A percentile compares a stretch with the other conserved stretches of the same genome.
These are phyloP conservation scores for Suhomyces faveliae DNA, from an alignment of 805 yeast species.

Conservation along the genomic window DNA sequence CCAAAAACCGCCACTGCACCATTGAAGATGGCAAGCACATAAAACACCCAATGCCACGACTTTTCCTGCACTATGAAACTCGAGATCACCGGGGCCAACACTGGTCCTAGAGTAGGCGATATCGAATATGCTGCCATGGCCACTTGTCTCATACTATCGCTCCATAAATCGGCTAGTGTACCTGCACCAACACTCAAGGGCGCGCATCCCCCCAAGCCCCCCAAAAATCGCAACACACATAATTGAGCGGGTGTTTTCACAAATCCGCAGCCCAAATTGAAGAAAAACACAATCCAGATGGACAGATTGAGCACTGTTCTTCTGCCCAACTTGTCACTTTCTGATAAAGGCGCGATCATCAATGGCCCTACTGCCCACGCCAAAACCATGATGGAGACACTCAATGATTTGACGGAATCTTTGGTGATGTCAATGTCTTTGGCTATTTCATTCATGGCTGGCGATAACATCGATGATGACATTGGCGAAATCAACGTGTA, in stretches of 20 bases:
- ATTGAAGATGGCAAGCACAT: conserved; percentile 34
- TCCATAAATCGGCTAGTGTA: conserved; percentile 36
- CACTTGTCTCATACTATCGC: conserved; percentile 29
- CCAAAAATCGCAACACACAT: conserved; percentile 32
- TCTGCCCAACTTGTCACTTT: conserved; percentile 36
- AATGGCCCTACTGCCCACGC: conserved; percentile 44
- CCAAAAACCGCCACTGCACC: conserved; percentile 33
- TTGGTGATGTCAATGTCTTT: conserved; percentile 29
- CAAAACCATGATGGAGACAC: conserved; percentile 36
- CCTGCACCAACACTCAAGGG: conserved; percentile 42
- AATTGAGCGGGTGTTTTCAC: conserved; percentile 33
- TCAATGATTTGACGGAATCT: conserved; percentile 25
- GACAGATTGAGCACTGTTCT: conserved; percentile 31
- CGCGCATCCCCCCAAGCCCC: conserved; percentile 40
- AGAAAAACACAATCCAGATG: conserved; percentile 33
- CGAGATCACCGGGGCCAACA: conserved; percentile 37
- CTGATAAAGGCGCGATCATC: conserved; percentile 39
- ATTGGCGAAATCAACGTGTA: conserved; percentile 41
- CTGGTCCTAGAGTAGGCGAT: conserved; percentile 40
- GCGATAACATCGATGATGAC: conserved; percentile 41
- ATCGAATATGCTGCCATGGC: conserved; percentile 38
- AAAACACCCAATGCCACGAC: conserved; percentile 40
- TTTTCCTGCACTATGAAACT: conserved; percentile 32
- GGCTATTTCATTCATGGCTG: conserved; percentile 31
- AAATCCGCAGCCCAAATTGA: conserved; percentile 39